These are phyloP conservation scores for Lachancea mirantina DNA, from an alignment of 805 yeast genomes.

Conservation along the genomic window DNA sequence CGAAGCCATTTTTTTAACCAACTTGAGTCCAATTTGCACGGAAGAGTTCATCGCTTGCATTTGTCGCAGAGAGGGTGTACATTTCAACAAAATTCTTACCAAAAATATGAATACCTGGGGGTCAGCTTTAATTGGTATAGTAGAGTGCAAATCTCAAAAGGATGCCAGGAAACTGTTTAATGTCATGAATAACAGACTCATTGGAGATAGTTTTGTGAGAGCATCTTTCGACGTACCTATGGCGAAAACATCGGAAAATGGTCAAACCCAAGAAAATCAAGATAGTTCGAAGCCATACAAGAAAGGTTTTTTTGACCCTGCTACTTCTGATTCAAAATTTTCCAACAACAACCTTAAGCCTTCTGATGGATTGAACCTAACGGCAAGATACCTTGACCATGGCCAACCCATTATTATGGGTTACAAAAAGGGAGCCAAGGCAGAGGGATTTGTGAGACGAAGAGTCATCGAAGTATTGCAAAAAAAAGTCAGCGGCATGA, in stretches of 20 bases:
- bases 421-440: no score
- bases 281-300: no score
- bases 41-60: constrained; percentile 22
- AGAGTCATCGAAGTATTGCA: constrained; percentile 20
- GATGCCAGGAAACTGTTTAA: constrained; percentile 19
- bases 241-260: no score
- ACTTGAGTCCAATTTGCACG: constrained; percentile 26
- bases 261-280: no score
- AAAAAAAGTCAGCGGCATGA: constrained; percentile 24
- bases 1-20: constrained; percentile 18
- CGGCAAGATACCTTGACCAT: no score
- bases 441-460: constrained; percentile 2
- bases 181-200: constrained; percentile 19
- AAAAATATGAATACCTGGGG: constrained; percentile 13
- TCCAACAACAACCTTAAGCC: no score
- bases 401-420: no score
- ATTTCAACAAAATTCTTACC: constrained; percentile 13
- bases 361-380: no score
- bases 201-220: constrained; percentile 25
- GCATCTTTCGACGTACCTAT: constrained; percentile 17
- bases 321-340: no score
- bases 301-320: no score
- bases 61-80: constrained; percentile 23
- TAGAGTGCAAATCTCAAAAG: constrained; percentile 16
- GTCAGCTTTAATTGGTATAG: constrained; percentile 22